phyloP scores from a whole-genome alignment of 2,329 filamentous ascomycete genomes.

The Fusarium sp. region DNA sequence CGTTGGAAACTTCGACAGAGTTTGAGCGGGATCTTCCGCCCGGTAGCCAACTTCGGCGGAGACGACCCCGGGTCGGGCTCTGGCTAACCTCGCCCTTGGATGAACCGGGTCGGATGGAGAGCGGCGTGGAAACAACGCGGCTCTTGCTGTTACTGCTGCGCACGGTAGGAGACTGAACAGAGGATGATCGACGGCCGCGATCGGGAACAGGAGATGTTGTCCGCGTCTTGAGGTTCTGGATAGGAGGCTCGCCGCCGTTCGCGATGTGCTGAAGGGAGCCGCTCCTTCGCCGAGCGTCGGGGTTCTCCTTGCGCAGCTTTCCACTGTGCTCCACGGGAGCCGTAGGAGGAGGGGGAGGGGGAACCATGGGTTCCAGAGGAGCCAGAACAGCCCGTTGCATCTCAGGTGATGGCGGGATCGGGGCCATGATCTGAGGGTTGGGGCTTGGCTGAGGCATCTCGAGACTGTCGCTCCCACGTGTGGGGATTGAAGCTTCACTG shows the following conservation, averaged over 20 bases:
- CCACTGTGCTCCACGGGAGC: slow-evolving; percentile 33
- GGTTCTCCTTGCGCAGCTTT: slow-evolving; percentile 48
- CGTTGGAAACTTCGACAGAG: slow-evolving; percentile 50
- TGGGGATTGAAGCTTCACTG: slow-evolving; percentile 19
- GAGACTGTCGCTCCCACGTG: slow-evolving; percentile 23
- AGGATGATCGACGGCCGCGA: slow-evolving; percentile 58
- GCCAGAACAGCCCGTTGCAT: slow-evolving; percentile 35
- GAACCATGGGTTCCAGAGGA: slow-evolving; percentile 33
- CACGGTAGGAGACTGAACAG: slow-evolving; percentile 54
- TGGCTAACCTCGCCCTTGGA: slow-evolving; percentile 50
- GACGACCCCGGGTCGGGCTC: slow-evolving; percentile 57
- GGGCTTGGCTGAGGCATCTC: slow-evolving; percentile 32
- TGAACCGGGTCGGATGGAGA: slow-evolving; percentile 42
- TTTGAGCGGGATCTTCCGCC: slow-evolving; percentile 63
- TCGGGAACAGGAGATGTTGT: slow-evolving; percentile 50
- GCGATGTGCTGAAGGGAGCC: slow-evolving; percentile 45
- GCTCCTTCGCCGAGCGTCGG: slow-evolving; percentile 46
- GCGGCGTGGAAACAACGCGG: slow-evolving; percentile 46
- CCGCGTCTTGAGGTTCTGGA: slow-evolving; percentile 39
- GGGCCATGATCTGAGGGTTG: slow-evolving; percentile 44
- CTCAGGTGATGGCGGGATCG: slow-evolving; percentile 45
- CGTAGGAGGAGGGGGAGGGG: slow-evolving; percentile 21
- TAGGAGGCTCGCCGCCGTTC: slow-evolving; percentile 20
- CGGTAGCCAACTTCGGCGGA: slow-evolving; percentile 66
- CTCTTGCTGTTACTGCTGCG: slow-evolving; percentile 44